Evolutionary conservation across 129 eudicot genomes (phyloP).

Genomic region (Escallonia rubra): DNA sequence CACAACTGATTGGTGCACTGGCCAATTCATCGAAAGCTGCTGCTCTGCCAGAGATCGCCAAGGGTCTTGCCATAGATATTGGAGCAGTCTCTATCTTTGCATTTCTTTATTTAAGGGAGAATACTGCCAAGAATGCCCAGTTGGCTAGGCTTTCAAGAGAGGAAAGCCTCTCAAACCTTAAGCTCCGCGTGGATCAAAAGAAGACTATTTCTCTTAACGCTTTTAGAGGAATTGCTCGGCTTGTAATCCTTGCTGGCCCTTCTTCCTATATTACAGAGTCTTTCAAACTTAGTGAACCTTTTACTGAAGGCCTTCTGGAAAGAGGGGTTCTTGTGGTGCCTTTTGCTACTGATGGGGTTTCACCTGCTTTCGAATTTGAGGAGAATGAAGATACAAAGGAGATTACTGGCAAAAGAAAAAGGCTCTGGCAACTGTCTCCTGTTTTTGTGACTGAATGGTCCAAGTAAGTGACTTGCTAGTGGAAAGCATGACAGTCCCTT

Average conservation of each 20-base stretch:
- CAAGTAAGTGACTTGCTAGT: slow-evolving; percentile 42
- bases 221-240: slow-evolving; percentile 86
- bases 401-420: slow-evolving; percentile 41
- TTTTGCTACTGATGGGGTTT: slow-evolving; percentile 67
- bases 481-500: neutral
- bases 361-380: slow-evolving; percentile 58
- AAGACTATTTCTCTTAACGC: slow-evolving; percentile 58
- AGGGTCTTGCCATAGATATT: slow-evolving; percentile 81
- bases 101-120: slow-evolving; percentile 71
- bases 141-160: slow-evolving; percentile 82
- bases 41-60: slow-evolving; percentile 52
- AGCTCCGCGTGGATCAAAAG: slow-evolving; percentile 70
- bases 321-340: slow-evolving; percentile 96
- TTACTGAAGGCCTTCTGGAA: slow-evolving; percentile 67
- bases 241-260: slow-evolving; percentile 84
- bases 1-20: slow-evolving; percentile 72
- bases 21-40: slow-evolving; percentile 74
- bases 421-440: slow-evolving; percentile 92
- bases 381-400: slow-evolving; percentile 58
- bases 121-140: slow-evolving; percentile 72
- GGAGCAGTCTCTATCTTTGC: slow-evolving; percentile 76
- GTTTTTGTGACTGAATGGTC: slow-evolving; percentile 71
- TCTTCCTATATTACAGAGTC: slow-evolving; percentile 57
- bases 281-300: slow-evolving; percentile 59
- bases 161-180: slow-evolving; percentile 78